phyloP scores from a whole-genome alignment of 441 rosid species.

The Macaranga tanarius region DNA sequence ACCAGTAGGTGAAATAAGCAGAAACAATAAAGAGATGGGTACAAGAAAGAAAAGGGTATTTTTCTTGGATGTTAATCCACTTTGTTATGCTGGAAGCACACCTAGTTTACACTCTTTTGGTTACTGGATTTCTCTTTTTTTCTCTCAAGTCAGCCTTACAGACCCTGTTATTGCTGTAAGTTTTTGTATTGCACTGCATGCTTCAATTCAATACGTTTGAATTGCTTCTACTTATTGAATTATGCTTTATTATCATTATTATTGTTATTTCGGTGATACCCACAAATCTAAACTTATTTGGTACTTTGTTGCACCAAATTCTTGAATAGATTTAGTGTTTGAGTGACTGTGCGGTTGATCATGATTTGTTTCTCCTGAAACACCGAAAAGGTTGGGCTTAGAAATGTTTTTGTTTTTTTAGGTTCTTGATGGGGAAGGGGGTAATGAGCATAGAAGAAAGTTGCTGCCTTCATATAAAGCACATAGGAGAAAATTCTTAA shows the following conservation, averaged over 20 bases:
- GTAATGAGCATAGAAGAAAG: constrained; percentile 58
- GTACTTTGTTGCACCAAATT: background rate
- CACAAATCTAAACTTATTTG: background rate
- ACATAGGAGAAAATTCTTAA: constrained; percentile 50
- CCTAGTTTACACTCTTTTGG: constrained; percentile 69
- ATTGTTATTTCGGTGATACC: background rate
- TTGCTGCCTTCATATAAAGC: constrained; percentile 86
- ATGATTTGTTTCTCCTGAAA: background rate
- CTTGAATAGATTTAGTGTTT: background rate
- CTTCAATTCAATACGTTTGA: background rate
- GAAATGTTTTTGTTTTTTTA: constrained; percentile 28
- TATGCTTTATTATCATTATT: background rate
- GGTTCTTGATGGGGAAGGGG: constrained; percentile 87
- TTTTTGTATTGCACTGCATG: too few relatives aligned
- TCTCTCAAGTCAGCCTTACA: constrained; percentile 66
- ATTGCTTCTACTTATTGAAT: background rate
- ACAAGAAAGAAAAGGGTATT: constrained; percentile 65
- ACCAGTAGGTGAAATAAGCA: constrained; percentile 18
- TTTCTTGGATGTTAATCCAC: constrained; percentile 82
- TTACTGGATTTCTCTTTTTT: constrained; percentile 79
- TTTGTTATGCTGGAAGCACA: constrained; percentile 73
- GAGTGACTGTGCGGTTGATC: background rate
- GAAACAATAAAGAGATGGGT: constrained; percentile 20
- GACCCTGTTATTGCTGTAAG: constrained; percentile 90
- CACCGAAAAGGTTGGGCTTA: background rate